phyloP scores from a whole-genome alignment of 495 filamentous ascomycete species.

The Tetracladium setigerum region DNA sequence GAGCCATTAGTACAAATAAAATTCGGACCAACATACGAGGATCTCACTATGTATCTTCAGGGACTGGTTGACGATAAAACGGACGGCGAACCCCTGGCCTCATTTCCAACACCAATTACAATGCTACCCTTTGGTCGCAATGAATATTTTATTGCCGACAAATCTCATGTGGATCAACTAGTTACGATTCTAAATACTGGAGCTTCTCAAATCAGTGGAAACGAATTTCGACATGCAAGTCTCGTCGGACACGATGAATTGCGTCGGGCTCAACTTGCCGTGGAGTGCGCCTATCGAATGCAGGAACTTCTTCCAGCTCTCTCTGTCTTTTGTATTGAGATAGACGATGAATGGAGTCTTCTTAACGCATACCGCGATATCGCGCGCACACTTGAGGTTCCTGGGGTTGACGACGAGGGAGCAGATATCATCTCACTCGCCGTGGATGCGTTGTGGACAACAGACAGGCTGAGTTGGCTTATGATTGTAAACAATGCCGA shows the following conservation, averaged over 20 bases:
- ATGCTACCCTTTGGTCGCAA: slow-evolving; percentile 8
- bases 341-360: slow-evolving; percentile 20
- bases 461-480: slow-evolving; percentile 16
- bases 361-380: slow-evolving; percentile 24
- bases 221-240: slow-evolving; percentile 13
- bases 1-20: too few species aligned
- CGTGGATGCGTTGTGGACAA: too few species aligned
- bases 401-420: slow-evolving; percentile 9
- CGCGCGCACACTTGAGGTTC: slow-evolving; percentile 11
- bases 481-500: slow-evolving; percentile 13
- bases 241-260: slow-evolving; percentile 38
- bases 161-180: slow-evolving; percentile 1
- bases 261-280: slow-evolving; percentile 40
- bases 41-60: too few species aligned
- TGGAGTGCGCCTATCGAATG: slow-evolving; percentile 21
- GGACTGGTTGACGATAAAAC: too few species aligned
- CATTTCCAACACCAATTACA: background rate
- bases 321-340: slow-evolving; percentile 26
- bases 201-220: background rate
- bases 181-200: slow-evolving; percentile 1
- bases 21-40: too few species aligned
- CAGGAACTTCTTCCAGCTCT: slow-evolving; percentile 11
- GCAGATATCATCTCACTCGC: slow-evolving; percentile 17
- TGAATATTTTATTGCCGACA: slow-evolving; percentile 4
- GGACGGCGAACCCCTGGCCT: too few species aligned